phyloP scores from a whole-genome alignment of 768 basidiomycete genomes.

The Omphalotus guepiniiformis region DNA sequence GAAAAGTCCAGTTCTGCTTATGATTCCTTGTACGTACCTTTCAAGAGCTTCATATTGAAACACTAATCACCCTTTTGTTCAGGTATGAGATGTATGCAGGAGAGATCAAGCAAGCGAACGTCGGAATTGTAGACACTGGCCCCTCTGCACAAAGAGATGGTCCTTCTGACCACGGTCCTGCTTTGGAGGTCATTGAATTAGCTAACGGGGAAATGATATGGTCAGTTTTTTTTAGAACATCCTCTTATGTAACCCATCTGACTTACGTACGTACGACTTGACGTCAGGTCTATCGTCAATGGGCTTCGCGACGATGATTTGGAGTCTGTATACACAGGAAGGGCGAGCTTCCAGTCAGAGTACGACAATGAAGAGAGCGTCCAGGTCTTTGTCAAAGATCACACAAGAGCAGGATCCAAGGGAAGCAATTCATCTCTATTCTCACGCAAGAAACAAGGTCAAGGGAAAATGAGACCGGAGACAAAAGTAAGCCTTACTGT shows the following conservation, averaged over 20 bases:
- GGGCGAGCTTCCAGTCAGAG: conserved; percentile 72
- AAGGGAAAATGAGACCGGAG: conserved; percentile 65
- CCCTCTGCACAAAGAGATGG: conserved; percentile 18
- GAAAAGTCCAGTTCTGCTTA: conserved; percentile 71
- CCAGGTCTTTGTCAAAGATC: conserved; percentile 76
- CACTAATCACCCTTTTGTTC: conserved; percentile 19
- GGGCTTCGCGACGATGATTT: conserved; percentile 75
- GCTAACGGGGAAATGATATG: conserved; percentile 89
- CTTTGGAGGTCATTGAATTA: conserved; percentile 75
- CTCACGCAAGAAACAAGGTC: conserved; percentile 52
- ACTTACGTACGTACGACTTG: conserved; percentile 8
- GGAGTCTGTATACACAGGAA: conserved; percentile 61
- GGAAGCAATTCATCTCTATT: conserved; percentile 61
- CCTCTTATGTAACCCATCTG: too few species aligned
- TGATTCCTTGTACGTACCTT: conserved; percentile 66
- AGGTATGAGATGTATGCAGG: conserved; percentile 82
- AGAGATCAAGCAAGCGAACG: conserved; percentile 49
- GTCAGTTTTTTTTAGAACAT: conserved; percentile 43
- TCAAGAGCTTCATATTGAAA: conserved; percentile 16
- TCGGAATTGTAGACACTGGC: too few species aligned
- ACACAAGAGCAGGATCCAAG: conserved; percentile 61
- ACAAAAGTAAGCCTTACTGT: conserved; percentile 62
- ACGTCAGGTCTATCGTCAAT: conserved; percentile 73
- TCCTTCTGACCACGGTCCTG: conserved; percentile 40
- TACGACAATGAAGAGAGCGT: conserved; percentile 57